These are phyloP conservation scores for Eucalyptus grandis DNA, from an alignment of 345 rosid species.

Conservation along the genomic window DNA sequence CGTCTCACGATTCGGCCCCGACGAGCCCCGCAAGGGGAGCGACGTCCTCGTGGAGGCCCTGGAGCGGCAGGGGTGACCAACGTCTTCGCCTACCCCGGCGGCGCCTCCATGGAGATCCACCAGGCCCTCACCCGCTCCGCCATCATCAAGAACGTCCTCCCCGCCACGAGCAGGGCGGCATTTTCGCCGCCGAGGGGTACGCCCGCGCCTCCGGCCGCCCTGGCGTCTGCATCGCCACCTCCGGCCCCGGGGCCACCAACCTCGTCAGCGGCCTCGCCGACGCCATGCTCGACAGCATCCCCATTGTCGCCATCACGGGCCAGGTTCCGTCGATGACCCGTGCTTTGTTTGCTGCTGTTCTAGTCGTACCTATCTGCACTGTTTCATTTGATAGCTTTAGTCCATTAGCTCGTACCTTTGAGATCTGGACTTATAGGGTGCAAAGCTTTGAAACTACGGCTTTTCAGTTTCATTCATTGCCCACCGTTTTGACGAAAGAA, in stretches of 20 bases:
- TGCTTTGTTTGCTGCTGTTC: neutral
- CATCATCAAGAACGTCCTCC: conserved; percentile 71
- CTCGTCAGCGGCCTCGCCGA: conserved; percentile 87
- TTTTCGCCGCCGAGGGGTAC: conserved; percentile 93
- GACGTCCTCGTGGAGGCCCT: conserved; percentile 92
- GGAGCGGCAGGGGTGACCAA: conserved; percentile 72
- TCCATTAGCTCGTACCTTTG: neutral
- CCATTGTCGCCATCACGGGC: conserved; percentile 83
- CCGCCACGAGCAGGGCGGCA: conserved; percentile 94
- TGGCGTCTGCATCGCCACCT: conserved; percentile 92
- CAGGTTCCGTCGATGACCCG: conserved; percentile 30
- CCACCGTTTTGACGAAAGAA: neutral
- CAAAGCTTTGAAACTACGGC: neutral
- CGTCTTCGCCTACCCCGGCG: conserved; percentile 94
- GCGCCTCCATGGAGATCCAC: conserved; percentile 98
- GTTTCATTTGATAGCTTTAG: neutral
- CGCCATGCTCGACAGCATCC: conserved; percentile 82
- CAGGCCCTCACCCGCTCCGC: conserved; percentile 92
- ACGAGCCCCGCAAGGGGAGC: conserved; percentile 86
- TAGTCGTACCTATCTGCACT: neutral
- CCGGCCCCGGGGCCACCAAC: conserved; percentile 93
- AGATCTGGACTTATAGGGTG: neutral
- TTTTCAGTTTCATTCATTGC: neutral
- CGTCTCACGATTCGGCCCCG: conserved; percentile 35
- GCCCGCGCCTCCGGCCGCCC: conserved; percentile 80